Evolutionary conservation across 2,329 filamentous ascomycete genomes (phyloP).

Genomic region (Exophiala spinifera): DNA sequence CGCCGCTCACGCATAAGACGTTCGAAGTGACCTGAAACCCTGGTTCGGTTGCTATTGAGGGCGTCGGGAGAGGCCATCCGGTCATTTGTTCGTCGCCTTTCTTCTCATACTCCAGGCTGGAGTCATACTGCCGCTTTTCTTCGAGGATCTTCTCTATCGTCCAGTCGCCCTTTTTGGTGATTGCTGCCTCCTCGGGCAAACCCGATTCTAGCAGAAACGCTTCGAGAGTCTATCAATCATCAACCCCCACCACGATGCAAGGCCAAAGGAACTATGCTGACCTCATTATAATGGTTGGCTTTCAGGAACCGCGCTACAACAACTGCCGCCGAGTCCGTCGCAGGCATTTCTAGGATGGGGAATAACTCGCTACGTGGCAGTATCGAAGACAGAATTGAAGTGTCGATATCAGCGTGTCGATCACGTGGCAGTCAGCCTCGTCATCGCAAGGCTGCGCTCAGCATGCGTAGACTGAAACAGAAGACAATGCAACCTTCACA

Average conservation of each 20-base stretch:
- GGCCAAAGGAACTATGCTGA: slow-evolving; percentile 10
- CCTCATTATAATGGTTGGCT: slow-evolving; percentile 40
- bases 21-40: slow-evolving; percentile 25
- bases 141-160: slow-evolving; percentile 60
- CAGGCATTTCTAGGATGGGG: slow-evolving; percentile 22
- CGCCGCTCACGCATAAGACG: slow-evolving; percentile 27
- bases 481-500: not conserved
- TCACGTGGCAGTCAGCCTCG: not conserved
- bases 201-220: slow-evolving; percentile 58
- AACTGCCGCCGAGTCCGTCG: slow-evolving; percentile 28
- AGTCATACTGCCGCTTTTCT: slow-evolving; percentile 59
- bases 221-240: slow-evolving; percentile 48
- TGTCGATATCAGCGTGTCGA: no score
- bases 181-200: slow-evolving; percentile 51
- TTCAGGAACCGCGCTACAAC: slow-evolving; percentile 45
- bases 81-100: slow-evolving; percentile 43
- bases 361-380: not conserved
- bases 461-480: not conserved
- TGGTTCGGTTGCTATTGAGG: slow-evolving; percentile 21
- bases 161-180: slow-evolving; percentile 40
- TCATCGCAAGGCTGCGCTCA: not conserved
- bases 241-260: not conserved
- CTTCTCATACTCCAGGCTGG: slow-evolving; percentile 56
- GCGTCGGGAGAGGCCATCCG: slow-evolving; percentile 46
- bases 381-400: not conserved